phyloP scores from a whole-genome alignment of 768 basidiomycete species.

The Ramaria sp. region DNA sequence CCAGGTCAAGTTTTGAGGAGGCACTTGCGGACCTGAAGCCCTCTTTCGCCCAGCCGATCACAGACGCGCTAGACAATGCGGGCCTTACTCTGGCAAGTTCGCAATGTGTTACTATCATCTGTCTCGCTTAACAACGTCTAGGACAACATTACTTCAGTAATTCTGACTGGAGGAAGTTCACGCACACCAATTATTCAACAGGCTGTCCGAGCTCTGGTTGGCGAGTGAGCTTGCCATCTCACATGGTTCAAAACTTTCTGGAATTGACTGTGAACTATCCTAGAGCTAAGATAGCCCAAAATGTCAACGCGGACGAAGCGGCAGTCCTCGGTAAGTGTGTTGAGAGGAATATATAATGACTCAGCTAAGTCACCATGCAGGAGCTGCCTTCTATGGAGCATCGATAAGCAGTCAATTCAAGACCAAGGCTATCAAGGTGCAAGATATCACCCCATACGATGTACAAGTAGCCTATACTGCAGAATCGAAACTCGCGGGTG shows the following conservation, averaged over 20 bases:
- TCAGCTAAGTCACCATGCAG: conserved; percentile 17
- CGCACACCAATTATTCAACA: conserved; percentile 87
- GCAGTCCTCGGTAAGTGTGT: conserved; percentile 62
- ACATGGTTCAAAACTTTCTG: not conserved
- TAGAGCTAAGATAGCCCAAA: conserved; percentile 79
- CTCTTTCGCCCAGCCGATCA: conserved; percentile 60
- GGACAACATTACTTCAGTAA: conserved; percentile 77
- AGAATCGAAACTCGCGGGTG: conserved; percentile 35
- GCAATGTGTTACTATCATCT: not conserved
- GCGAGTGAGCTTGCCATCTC: conserved; percentile 44
- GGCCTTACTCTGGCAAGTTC: conserved; percentile 52
- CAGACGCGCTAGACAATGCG: conserved; percentile 58
- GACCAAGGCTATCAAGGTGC: conserved; percentile 86
- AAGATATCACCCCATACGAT: conserved; percentile 64
- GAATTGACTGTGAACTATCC: not conserved
- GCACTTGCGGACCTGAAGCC: conserved; percentile 55
- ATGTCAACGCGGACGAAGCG: conserved; percentile 96
- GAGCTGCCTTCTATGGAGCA: conserved; percentile 88
- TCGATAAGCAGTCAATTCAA: conserved; percentile 82
- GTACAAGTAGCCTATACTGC: conserved; percentile 72
- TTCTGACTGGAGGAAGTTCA: conserved; percentile 86
- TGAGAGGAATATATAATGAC: not conserved
- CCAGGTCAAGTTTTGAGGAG: conserved; percentile 69
- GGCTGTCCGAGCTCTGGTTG: conserved; percentile 67
- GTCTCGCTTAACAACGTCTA: conserved; percentile 19